A percentile compares a stretch with the other conserved stretches of the same genome.
Evolutionary conservation across 2,329 filamentous ascomycete species (phyloP).

Genomic region (Rhynchosporium agropyri): DNA sequence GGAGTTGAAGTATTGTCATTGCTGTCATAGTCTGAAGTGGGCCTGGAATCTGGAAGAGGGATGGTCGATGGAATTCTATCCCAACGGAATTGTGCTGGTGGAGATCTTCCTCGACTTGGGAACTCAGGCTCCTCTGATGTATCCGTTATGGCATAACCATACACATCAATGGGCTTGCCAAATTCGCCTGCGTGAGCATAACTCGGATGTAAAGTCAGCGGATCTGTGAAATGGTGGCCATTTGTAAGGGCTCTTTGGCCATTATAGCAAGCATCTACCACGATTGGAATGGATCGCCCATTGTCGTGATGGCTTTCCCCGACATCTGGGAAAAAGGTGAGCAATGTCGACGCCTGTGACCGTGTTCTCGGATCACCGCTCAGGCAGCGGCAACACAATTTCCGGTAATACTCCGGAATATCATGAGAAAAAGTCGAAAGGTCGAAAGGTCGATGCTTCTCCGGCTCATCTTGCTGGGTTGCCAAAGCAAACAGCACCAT

Average conservation of each 20-base stretch:
- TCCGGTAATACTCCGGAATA: slow-evolving; percentile 82
- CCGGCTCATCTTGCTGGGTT: slow-evolving; percentile 86
- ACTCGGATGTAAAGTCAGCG: slow-evolving; percentile 17
- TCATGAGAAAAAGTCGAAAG: slow-evolving; percentile 57
- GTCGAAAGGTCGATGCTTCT: slow-evolving; percentile 72
- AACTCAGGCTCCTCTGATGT: slow-evolving; percentile 34
- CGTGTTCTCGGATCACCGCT: slow-evolving; percentile 73
- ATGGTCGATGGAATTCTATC: slow-evolving; percentile 20
- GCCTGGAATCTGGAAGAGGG: slow-evolving; percentile 26
- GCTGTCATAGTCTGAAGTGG: slow-evolving; percentile 27
- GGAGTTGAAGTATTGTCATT: slow-evolving; percentile 16
- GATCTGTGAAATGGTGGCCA: slow-evolving; percentile 23
- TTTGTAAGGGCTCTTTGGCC: slow-evolving; percentile 26
- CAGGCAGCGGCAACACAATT: slow-evolving; percentile 72
- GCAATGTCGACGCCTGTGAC: slow-evolving; percentile 71
- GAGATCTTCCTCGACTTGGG: slow-evolving; percentile 40
- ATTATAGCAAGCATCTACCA: slow-evolving; percentile 37
- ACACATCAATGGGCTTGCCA: slow-evolving; percentile 28
- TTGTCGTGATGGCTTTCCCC: slow-evolving; percentile 28
- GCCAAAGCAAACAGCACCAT: slow-evolving; percentile 95
- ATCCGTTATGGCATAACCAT: slow-evolving; percentile 38
- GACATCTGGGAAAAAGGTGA: slow-evolving; percentile 66
- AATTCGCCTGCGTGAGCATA: slow-evolving; percentile 23
- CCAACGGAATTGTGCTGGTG: slow-evolving; percentile 29
- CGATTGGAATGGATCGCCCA: slow-evolving; percentile 35